Evolutionary conservation across 2,329 filamentous ascomycete species (phyloP).

Genomic region (Verticillium klebahnii): DNA sequence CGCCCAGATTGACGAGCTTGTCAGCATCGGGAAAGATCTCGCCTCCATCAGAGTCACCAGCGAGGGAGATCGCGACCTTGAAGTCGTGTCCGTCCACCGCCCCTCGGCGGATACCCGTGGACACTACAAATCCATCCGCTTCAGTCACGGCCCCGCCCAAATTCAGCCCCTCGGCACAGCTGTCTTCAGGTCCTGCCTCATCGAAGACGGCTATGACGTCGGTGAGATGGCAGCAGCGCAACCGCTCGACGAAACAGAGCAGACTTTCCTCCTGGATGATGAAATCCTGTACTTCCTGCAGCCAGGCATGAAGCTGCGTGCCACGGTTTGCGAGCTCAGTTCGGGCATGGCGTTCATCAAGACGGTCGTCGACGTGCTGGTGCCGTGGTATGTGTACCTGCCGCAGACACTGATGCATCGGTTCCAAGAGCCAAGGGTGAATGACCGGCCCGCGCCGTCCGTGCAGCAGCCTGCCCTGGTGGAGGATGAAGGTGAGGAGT

Average conservation of each 20-base stretch:
- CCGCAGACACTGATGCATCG: slow-evolving; percentile 64
- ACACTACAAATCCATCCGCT: slow-evolving; percentile 37
- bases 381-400: slow-evolving; percentile 60
- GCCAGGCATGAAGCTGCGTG: slow-evolving; percentile 59
- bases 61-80: slow-evolving; percentile 52
- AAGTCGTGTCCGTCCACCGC: slow-evolving; percentile 50
- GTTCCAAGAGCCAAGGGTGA: slow-evolving; percentile 54
- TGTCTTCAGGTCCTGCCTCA: slow-evolving; percentile 34
- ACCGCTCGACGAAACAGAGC: neutral
- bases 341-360: slow-evolving; percentile 65
- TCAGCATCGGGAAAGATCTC: slow-evolving; percentile 10
- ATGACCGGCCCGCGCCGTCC: slow-evolving; percentile 41
- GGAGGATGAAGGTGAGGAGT: neutral
- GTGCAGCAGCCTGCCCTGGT: slow-evolving; percentile 25
- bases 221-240: slow-evolving; percentile 3
- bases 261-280: slow-evolving; percentile 65
- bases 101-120: slow-evolving; percentile 35
- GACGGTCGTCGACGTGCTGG: slow-evolving; percentile 46
- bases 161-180: slow-evolving; percentile 41
- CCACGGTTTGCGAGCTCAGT: slow-evolving; percentile 51
- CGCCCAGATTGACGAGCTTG: neutral
- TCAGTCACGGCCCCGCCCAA: slow-evolving; percentile 23
- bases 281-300: slow-evolving; percentile 46
- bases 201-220: slow-evolving; percentile 44
- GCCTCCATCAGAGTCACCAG: slow-evolving; percentile 33